A percentile compares a stretch with the other conserved stretches of the same genome.
phyloP scores from a whole-genome alignment of 2,329 filamentous ascomycete species.

The Venturia oleaginea region DNA sequence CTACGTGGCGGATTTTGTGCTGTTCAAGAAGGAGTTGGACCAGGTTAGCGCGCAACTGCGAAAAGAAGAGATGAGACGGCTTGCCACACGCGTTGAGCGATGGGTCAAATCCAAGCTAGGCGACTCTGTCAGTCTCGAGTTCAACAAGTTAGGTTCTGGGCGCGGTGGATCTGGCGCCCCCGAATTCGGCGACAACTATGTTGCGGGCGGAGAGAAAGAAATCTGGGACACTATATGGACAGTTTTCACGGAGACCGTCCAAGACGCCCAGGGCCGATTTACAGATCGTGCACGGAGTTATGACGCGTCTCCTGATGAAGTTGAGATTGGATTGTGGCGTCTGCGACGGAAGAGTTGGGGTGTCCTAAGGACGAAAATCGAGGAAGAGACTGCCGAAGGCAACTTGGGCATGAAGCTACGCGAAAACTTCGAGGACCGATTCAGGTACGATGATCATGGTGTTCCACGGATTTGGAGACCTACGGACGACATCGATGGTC shows the following conservation, averaged over 20 bases:
- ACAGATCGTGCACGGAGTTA: slow-evolving; percentile 85
- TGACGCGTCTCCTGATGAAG: slow-evolving; percentile 83
- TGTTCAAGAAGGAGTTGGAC: slow-evolving; percentile 86
- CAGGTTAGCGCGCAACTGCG: slow-evolving; percentile 76
- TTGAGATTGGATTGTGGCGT: slow-evolving; percentile 86
- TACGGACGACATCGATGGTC: slow-evolving; percentile 90
- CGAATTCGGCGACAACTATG: slow-evolving; percentile 60
- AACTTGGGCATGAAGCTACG: slow-evolving; percentile 91
- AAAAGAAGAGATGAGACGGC: slow-evolving; percentile 89
- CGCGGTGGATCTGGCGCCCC: slow-evolving; percentile 74
- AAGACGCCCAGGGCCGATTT: slow-evolving; percentile 78
- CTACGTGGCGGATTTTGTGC: slow-evolving; percentile 66
- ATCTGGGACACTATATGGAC: slow-evolving; percentile 96
- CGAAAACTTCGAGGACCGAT: slow-evolving; percentile 99
- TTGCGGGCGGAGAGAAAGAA: slow-evolving; percentile 60
- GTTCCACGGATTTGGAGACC: slow-evolving; percentile 96
- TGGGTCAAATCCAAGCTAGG: slow-evolving; percentile 85
- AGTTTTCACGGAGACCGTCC: slow-evolving; percentile 72
- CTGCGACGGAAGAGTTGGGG: slow-evolving; percentile 91
- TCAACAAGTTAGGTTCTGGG: slow-evolving; percentile 90
- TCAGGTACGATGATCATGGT: slow-evolving; percentile 90
- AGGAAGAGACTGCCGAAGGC: slow-evolving; percentile 96
- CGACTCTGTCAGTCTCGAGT: slow-evolving; percentile 84
- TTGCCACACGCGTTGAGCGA: slow-evolving; percentile 83
- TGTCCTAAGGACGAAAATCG: slow-evolving; percentile 78